These are phyloP conservation scores for Punica granatum DNA, from an alignment of 345 rosid species.

Conservation along the genomic window DNA sequence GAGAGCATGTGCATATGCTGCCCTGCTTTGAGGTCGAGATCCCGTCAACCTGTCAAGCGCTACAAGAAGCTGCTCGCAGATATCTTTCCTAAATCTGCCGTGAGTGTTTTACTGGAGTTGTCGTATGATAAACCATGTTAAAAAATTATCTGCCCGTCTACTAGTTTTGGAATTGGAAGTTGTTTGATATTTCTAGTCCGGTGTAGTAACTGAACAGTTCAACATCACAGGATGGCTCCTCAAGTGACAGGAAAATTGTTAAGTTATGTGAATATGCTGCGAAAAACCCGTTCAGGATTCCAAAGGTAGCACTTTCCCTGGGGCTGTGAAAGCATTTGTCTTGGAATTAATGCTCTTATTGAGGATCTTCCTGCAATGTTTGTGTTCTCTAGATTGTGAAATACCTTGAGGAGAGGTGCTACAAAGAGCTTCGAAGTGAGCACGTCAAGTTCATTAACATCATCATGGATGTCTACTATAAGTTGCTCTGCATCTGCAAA, in stretches of 20 bases:
- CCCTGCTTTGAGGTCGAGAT: constrained; percentile 96
- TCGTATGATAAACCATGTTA: not conserved
- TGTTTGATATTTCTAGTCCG: not conserved
- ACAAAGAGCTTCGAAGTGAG: constrained; percentile 68
- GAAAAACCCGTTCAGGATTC: constrained; percentile 75
- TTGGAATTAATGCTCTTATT: not conserved
- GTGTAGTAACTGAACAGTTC: not conserved
- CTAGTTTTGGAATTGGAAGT: not conserved
- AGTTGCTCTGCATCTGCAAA: constrained; percentile 70
- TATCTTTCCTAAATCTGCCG: constrained; percentile 80
- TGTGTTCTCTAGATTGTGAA: constrained; percentile 57
- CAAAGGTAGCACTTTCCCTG: constrained; percentile 45
- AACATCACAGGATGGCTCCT: constrained; percentile 49
- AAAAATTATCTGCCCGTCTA: not conserved
- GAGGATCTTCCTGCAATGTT: constrained; percentile 10
- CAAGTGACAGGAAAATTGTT: constrained; percentile 75
- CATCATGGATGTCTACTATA: constrained; percentile 62
- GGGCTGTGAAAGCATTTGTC: not conserved
- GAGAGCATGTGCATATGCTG: constrained; percentile 95
- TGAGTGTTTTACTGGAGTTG: constrained; percentile 28
- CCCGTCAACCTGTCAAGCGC: constrained; percentile 96
- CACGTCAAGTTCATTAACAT: constrained; percentile 61
- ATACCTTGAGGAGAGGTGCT: constrained; percentile 88
- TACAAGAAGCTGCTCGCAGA: constrained; percentile 87
- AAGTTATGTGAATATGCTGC: constrained; percentile 96